Conservation (phyloP, 371 early-diverging fungal genomes). For the Rhizopus delemar region DNA sequence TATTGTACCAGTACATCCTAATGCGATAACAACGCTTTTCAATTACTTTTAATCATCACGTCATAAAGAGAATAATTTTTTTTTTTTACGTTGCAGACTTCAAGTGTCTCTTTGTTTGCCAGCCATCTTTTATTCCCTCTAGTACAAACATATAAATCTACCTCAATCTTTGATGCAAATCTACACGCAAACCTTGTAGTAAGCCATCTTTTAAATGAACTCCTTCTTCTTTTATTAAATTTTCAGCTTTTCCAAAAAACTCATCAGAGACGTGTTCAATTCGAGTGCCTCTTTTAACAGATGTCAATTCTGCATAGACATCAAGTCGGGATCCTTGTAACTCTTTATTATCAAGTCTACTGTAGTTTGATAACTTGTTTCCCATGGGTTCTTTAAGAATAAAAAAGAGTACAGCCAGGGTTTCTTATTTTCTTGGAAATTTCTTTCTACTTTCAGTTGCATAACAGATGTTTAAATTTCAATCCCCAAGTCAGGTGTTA, state of each 20-base stretch:
- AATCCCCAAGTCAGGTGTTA: too few relatives aligned
- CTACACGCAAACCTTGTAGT: background rate
- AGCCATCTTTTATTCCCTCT: conserved; percentile 37
- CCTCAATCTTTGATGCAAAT: background rate
- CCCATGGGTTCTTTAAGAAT: conserved; percentile 21
- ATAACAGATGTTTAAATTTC: too few relatives aligned
- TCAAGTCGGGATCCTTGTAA: conserved; percentile 19
- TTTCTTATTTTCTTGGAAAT: too few relatives aligned
- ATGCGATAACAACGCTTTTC: conserved; percentile 62
- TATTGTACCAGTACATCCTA: conserved; percentile 73
- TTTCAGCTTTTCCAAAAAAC: conserved; percentile 73
- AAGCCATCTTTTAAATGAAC: conserved; percentile 21
- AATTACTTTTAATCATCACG: background rate
- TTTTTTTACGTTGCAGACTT: conserved; percentile 61
- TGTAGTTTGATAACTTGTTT: conserved; percentile 6
- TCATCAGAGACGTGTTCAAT: conserved; percentile 75
- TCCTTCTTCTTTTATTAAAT: conserved; percentile 61
- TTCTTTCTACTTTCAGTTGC: too few relatives aligned
- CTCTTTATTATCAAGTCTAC: background rate
- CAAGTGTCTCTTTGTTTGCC: conserved; percentile 36
- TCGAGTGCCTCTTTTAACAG: conserved; percentile 20
- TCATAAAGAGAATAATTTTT: background rate
- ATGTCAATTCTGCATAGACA: conserved; percentile 21
- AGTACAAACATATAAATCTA: background rate
- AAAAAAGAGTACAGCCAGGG: background rate